Evolutionary conservation across 306 rosid species (phyloP), one percentile per base, ranked within the genome.

Genomic region (Citrullus amarus): DNA sequence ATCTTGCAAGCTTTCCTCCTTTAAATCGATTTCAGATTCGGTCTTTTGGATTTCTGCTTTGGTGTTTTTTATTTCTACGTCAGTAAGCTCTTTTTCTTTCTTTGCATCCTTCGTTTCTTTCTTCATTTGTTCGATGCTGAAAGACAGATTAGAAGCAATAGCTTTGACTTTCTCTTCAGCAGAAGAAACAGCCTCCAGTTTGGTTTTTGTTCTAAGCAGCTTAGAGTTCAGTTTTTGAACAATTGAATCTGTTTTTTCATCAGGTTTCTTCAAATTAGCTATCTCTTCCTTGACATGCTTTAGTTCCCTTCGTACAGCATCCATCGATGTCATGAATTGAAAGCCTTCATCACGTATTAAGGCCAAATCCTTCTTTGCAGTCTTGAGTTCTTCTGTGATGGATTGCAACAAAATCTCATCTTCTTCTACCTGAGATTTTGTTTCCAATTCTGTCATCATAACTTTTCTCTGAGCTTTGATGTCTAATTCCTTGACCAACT

Each of bases 241-340:
- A 30, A 82, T 82, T 60, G 79, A 84, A 28, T 87, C 93, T 4
- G 70, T 76, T 63, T 85, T 86, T 41, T 78, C 78, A 74, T 87
- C 91, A 11, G 79, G 83, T 81, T 87, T 90, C 90, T 86, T 87
- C 78, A 87, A 75, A 10, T 80, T 81, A 67, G 22, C 54, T 0
- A 83, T 86, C 84, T 87, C 90, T 14, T 79, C 71, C 3, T 82
- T 89, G 25, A 90, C 84, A 79, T 90, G 92, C 38, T 75, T 86
- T 55, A 88, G 86, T 81, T 95, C 97, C n/a, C 88, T 90, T 69
- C 99, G 89, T 79, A 92, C 84, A 9, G 91, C 84, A 90, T 95
- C 99, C 93, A 92, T 90, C 7, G 99, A 88, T 58, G 84, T 75
- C 99, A 88, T 91, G 81, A 84, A 90, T 84, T 92, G 97, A 80